phyloP scores from a whole-genome alignment of 371 early-diverging fungal genomes.

The Mucor ambiguus region DNA sequence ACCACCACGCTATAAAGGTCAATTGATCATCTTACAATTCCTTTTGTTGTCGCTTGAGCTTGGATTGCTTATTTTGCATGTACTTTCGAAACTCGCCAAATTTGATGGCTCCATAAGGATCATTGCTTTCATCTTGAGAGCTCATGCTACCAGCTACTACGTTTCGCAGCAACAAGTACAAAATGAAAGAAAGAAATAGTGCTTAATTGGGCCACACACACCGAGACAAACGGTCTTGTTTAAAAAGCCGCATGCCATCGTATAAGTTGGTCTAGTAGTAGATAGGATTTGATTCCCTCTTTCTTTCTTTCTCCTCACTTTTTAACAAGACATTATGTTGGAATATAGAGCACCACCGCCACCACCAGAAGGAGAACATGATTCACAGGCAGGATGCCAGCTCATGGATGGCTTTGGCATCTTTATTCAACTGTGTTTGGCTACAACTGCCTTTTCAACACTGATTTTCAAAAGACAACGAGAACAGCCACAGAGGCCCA shows the following conservation, averaged over 20 bases:
- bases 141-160: not conserved
- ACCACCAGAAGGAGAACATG: constrained; percentile 18
- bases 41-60: constrained; percentile 63
- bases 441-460: constrained; percentile 64
- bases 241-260: not conserved
- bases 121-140: constrained; percentile 11
- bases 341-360: constrained; percentile 18
- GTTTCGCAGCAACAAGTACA: not conserved
- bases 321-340: constrained; percentile 2
- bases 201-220: not conserved
- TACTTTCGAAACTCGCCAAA: constrained; percentile 68
- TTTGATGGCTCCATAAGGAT: constrained; percentile 55
- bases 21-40: constrained; percentile 34
- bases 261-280: not conserved
- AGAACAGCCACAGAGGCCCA: constrained; percentile 64
- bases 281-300: not conserved
- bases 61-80: constrained; percentile 63
- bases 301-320: not conserved
- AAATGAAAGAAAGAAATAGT: not conserved
- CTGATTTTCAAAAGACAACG: constrained; percentile 63
- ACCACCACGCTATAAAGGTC: not conserved
- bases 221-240: not conserved
- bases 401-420: constrained; percentile 68
- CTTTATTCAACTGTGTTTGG: constrained; percentile 62
- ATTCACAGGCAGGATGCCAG: constrained; percentile 50